These are phyloP conservation scores for Cyclaneusma minus DNA, from an alignment of 2,329 filamentous ascomycete genomes.

Conservation along the genomic window DNA sequence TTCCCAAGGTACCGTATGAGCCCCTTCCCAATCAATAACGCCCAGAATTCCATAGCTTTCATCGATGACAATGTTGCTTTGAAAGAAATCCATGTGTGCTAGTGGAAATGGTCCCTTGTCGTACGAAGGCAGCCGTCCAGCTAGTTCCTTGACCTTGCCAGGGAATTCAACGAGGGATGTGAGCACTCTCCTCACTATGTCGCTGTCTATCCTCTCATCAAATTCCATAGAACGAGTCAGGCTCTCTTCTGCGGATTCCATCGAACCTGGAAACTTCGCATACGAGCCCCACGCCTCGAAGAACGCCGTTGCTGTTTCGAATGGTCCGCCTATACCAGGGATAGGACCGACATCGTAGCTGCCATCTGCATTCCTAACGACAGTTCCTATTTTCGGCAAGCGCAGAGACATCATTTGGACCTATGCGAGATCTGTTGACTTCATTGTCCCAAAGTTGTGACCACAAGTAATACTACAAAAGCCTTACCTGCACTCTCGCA, in stretches of 20 bases:
- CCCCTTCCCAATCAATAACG: too few relatives aligned
- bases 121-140: too few relatives aligned
- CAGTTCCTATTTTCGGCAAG: constrained; percentile 14
- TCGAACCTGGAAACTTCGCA: too few relatives aligned
- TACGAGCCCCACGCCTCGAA: background rate
- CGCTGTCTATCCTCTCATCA: too few relatives aligned
- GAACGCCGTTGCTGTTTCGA: constrained; percentile 11
- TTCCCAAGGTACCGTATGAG: constrained; percentile 9
- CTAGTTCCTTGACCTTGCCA: too few relatives aligned
- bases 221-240: too few relatives aligned
- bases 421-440: constrained; percentile 5
- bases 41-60: too few relatives aligned
- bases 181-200: too few relatives aligned
- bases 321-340: too few relatives aligned
- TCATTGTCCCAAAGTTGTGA: constrained; percentile 2
- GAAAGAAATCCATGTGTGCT: constrained; percentile 9
- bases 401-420: constrained; percentile 15
- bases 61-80: constrained; percentile 4
- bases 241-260: too few relatives aligned
- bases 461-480: constrained; percentile 1
- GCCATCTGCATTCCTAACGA: constrained; percentile 17
- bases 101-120: constrained; percentile 4
- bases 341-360: too few relatives aligned
- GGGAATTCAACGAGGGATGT: too few relatives aligned
- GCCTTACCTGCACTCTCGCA: constrained; percentile 2